Evolutionary conservation across 129 eudicot species (phyloP).

Genomic region (Flaveria robusta): DNA sequence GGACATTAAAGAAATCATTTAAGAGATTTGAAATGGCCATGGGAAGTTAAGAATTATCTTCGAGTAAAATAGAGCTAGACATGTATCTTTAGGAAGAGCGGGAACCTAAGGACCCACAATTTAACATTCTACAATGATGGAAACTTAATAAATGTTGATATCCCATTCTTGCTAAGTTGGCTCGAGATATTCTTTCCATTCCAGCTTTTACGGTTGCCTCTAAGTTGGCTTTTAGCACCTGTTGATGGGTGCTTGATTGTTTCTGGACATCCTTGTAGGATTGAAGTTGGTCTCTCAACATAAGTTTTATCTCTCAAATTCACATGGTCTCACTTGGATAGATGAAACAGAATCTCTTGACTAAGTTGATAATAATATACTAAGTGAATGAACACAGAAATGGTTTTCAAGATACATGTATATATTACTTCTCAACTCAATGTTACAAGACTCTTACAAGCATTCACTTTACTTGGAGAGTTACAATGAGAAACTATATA

Average conservation of each 20-base stretch:
- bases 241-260: background rate
- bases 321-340: no score
- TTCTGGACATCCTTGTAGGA: background rate
- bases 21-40: background rate
- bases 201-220: background rate
- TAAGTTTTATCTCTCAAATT: no score
- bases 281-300: no score
- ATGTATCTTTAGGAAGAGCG: background rate
- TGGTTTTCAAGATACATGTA: no score
- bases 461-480: no score
- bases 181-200: background rate
- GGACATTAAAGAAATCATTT: background rate
- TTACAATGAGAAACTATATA: no score
- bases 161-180: conserved; percentile 8
- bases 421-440: no score
- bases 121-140: background rate
- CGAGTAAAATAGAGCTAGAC: background rate
- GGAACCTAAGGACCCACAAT: background rate
- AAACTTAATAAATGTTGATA: background rate
- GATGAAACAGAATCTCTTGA: no score
- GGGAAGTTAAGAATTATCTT: background rate
- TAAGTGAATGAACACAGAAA: no score
- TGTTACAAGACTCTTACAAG: no score
- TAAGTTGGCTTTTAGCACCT: background rate
- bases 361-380: no score